phyloP scores from a whole-genome alignment of 345 rosid species.

The Salix brachista region DNA sequence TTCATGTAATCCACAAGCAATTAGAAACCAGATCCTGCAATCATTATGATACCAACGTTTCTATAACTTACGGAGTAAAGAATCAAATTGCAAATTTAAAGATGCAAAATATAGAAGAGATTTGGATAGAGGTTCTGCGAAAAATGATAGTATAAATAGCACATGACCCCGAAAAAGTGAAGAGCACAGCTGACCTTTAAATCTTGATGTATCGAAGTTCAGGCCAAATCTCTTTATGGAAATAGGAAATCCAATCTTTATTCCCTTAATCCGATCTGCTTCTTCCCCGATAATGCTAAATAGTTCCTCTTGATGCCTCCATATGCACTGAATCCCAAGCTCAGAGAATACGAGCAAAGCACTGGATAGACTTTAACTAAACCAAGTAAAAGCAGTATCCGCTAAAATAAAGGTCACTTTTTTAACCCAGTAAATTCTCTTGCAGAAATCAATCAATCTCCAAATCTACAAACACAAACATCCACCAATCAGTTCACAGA shows the following conservation, averaged over 20 bases:
- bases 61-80: background rate
- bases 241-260: slow-evolving; percentile 10
- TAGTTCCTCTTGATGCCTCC: background rate
- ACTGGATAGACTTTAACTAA: slow-evolving; percentile 1
- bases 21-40: slow-evolving; percentile 26
- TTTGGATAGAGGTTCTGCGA: background rate
- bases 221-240: slow-evolving; percentile 10
- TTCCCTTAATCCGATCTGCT: slow-evolving; percentile 8
- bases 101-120: background rate
- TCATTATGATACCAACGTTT: background rate
- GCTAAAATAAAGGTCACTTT: background rate
- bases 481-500: background rate
- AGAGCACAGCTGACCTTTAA: slow-evolving; percentile 21
- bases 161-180: background rate
- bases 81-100: background rate
- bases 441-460: slow-evolving; percentile 10
- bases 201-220: slow-evolving; percentile 16
- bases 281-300: slow-evolving; percentile 6
- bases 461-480: background rate
- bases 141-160: background rate
- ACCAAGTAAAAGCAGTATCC: slow-evolving; percentile 4
- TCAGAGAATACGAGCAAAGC: background rate
- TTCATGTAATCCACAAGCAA: slow-evolving; percentile 3
- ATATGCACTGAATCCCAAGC: slow-evolving; percentile 6
- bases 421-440: slow-evolving; percentile 12